A percentile compares a stretch with the other conserved stretches of the same genome.
Evolutionary conservation across 2,329 filamentous ascomycete genomes (phyloP).

Genomic region (Escovopsis sp.): DNA sequence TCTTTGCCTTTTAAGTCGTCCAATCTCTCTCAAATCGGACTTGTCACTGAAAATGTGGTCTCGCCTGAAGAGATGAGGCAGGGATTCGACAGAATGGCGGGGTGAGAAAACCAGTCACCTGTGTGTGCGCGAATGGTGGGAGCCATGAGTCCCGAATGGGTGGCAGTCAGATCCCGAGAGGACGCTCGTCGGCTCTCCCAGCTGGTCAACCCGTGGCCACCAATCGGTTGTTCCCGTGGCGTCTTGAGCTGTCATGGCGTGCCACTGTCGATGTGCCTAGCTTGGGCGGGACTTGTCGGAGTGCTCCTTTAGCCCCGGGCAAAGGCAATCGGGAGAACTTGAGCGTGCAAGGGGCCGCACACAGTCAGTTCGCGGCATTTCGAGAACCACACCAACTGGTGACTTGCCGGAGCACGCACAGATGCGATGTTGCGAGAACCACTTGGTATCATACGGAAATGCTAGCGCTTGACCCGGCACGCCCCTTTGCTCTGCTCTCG

Average conservation of each 20-base stretch:
- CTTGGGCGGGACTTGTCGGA: conserved; percentile 3
- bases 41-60: conserved; percentile 34
- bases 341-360: conserved; percentile 31
- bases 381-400: conserved; percentile 14
- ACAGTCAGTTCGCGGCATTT: conserved; percentile 31
- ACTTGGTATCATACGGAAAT: conserved; percentile 33
- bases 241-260: conserved; percentile 12
- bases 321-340: conserved; percentile 19
- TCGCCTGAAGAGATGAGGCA: conserved; percentile 20
- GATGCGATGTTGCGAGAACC: conserved; percentile 22
- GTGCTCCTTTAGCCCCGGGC: conserved; percentile 2
- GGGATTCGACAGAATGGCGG: conserved; percentile 30
- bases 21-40: conserved; percentile 15
- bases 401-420: conserved; percentile 29
- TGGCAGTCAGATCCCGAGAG: conserved; percentile 62
- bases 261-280: conserved; percentile 8
- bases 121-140: conserved; percentile 39
- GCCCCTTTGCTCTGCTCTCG: conserved; percentile 28
- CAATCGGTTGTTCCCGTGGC: conserved; percentile 22
- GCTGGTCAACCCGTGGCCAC: conserved; percentile 48
- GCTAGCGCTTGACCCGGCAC: conserved; percentile 18
- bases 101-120: conserved; percentile 43
- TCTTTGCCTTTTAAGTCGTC: conserved; percentile 48
- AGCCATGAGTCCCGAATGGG: conserved; percentile 49
- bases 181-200: conserved; percentile 59